Conservation (phyloP, 257 asterid species). For the Jacaranda mimosifolia region DNA sequence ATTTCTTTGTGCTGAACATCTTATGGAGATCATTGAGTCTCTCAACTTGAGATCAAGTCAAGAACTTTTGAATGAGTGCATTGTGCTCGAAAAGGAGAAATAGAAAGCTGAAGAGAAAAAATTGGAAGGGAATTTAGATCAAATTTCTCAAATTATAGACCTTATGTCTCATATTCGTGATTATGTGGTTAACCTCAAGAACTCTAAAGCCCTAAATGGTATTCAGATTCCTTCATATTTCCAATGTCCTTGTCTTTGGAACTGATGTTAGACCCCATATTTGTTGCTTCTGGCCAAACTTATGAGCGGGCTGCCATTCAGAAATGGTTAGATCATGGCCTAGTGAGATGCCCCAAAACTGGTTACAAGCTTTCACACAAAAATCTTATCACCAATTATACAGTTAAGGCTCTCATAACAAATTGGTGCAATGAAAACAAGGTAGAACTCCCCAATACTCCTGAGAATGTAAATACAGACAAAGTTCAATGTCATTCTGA, state of each 20-base stretch:
- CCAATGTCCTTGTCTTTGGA: constrained; percentile 84
- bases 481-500: constrained; percentile 32
- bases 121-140: constrained; percentile 46
- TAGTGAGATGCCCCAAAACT: constrained; percentile 79
- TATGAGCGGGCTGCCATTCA: constrained; percentile 77
- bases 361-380: constrained; percentile 60
- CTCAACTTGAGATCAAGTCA: constrained; percentile 65
- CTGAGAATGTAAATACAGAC: constrained; percentile 33
- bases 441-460: constrained; percentile 41
- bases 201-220: constrained; percentile 54
- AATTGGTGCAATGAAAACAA: constrained; percentile 79
- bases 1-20: constrained; percentile 50
- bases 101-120: constrained; percentile 58
- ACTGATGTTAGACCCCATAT: constrained; percentile 89
- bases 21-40: constrained; percentile 56
- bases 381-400: constrained; percentile 73
- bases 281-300: constrained; percentile 94
- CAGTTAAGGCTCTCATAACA: constrained; percentile 77
- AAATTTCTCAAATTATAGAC: constrained; percentile 45
- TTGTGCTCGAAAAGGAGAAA: constrained; percentile 84
- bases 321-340: constrained; percentile 88
- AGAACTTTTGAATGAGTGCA: constrained; percentile 72
- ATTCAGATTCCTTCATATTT: constrained; percentile 71
- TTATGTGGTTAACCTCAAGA: constrained; percentile 54
- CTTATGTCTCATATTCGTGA: constrained; percentile 70